Conservation (phyloP, 805 yeast genomes). For the Kodamaea kakaduensis region DNA sequence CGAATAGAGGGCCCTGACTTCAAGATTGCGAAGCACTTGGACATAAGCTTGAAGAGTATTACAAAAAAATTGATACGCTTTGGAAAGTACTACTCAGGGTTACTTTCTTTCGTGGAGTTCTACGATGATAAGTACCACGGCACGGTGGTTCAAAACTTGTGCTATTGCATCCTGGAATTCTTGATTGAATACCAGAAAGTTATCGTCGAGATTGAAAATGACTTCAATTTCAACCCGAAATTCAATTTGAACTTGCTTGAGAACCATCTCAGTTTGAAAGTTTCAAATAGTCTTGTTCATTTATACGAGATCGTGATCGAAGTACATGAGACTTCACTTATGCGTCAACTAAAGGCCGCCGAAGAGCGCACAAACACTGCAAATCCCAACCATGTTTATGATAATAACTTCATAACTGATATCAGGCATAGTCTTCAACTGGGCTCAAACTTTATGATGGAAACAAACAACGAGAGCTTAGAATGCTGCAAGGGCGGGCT, state of each 20-base stretch:
- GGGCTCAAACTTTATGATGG: slow-evolving; percentile 39
- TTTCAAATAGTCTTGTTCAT: slow-evolving; percentile 41
- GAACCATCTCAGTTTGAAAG: slow-evolving; percentile 23
- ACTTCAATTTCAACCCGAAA: slow-evolving; percentile 42
- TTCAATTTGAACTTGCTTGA: slow-evolving; percentile 62
- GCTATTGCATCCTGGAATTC: slow-evolving; percentile 47
- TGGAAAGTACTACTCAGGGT: slow-evolving; percentile 61
- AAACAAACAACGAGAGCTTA: slow-evolving; percentile 48
- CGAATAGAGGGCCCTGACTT: slow-evolving; percentile 69
- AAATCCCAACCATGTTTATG: not conserved
- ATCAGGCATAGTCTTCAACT: slow-evolving; percentile 39
- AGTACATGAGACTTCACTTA: slow-evolving; percentile 47
- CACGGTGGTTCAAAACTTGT: slow-evolving; percentile 66
- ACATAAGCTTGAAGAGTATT: slow-evolving; percentile 67
- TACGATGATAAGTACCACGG: slow-evolving; percentile 62
- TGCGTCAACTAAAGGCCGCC: slow-evolving; percentile 21
- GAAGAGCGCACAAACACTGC: slow-evolving; percentile 19
- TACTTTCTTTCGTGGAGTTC: slow-evolving; percentile 55
- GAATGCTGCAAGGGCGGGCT: slow-evolving; percentile 75
- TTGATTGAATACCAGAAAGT: slow-evolving; percentile 24
- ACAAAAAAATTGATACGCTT: slow-evolving; percentile 54
- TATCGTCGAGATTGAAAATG: slow-evolving; percentile 48
- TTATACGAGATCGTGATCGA: slow-evolving; percentile 53
- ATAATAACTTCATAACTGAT: slow-evolving; percentile 29
- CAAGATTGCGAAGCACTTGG: slow-evolving; percentile 66